Base-by-base conservation (phyloP, 2,329 filamentous ascomycete species). In the Fusarium scirpi region DNA sequence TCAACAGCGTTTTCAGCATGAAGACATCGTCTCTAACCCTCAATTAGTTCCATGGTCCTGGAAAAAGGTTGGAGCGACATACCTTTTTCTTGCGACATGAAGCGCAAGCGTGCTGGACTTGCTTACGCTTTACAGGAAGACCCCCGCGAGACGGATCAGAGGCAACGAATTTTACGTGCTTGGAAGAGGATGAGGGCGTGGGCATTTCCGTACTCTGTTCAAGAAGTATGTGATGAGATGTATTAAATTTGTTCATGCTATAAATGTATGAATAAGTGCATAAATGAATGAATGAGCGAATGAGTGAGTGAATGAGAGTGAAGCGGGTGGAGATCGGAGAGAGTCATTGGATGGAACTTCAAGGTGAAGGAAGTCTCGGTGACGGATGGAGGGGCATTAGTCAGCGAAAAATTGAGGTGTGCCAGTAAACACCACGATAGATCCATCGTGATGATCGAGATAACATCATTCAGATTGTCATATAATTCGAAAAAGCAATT, bases 51-150 rank as follows among this genome's bases (percentile, higher is more conserved):
- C 15, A 44, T 12, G n/a, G 16, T 30, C 5, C 10, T 40, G 12
- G 16, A 16, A 16, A 11, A 38, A n/a, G 18, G 34, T n/a, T 38
- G 34, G 18, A 12, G 5, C 13, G 8, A 54, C 75, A 48, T 53
- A 86, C 85, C 81, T 89, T 89, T 65, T 85, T 85, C 51, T 83
- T 84, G 7, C 87, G 84, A 69, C 88, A 90, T 3, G 80, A 78
- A 0, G 82, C 80, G 67, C 88, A 90, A 7, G 88, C 88, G 30
- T 89, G 86, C 61, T 84, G 83, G 24, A 88, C 86, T 73, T 90
- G 88, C 69, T 87, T 87, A 53, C 87, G 80, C 79, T 90, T 90
- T 58, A 87, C 80, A 7, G 87, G 87, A 62, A 89, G 77, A 20
- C 86, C 87, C 48, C 80, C 80, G 18, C 80, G 76, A 25, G 80